Base-by-base conservation (phyloP, 2,329 filamentous ascomycete species). In the Cladosporium sp. region DNA sequence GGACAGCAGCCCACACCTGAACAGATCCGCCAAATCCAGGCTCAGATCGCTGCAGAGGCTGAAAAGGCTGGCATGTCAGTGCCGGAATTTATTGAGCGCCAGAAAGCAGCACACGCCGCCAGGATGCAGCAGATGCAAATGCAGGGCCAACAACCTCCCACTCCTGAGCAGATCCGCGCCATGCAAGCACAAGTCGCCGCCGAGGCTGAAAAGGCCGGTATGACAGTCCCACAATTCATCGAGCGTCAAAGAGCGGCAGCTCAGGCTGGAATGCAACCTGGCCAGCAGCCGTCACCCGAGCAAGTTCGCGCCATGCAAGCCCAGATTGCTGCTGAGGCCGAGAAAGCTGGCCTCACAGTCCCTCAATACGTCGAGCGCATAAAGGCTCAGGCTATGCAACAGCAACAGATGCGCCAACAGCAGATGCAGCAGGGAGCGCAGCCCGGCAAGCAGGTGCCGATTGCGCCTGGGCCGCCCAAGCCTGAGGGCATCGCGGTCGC, bases 401-500 rank as follows among this genome's bases (percentile, higher is more conserved):
- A 83, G 63, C 73, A 83, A 54, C 80, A 83, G 66, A 74, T 76
- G 58, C 79, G 78, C 63, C 74, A 77, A 57, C 64, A 65, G 34
- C 74, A 76, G 57, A 32, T 32, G 28, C 70, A 72, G 45, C 73
- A 72, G 58, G 68, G 68, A 25, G 77, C 78, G 60, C 70, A 68
- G 58, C 70, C 67, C 67, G 78, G 79, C 49, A 81, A 85, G 67
- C 77, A 80, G 20, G 85, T 89, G 68, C 86, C 87, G 36, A 90
- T 92, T 61, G 79, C 81, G 17, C 88, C 88, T 3, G 89, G 89
- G 1, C 90, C 93, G 22, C 90, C 93, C 4, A 94, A 96, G 66
- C 93, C 93, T 37, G 86, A 91, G 68, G 92, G 91, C 19, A 77
- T 97, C 45, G 91, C 92, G 8, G 83, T 99, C 56, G 95, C 94